Evolutionary conservation across 2,329 filamentous ascomycete species (phyloP).

Genomic region (Neurospora crassa): DNA sequence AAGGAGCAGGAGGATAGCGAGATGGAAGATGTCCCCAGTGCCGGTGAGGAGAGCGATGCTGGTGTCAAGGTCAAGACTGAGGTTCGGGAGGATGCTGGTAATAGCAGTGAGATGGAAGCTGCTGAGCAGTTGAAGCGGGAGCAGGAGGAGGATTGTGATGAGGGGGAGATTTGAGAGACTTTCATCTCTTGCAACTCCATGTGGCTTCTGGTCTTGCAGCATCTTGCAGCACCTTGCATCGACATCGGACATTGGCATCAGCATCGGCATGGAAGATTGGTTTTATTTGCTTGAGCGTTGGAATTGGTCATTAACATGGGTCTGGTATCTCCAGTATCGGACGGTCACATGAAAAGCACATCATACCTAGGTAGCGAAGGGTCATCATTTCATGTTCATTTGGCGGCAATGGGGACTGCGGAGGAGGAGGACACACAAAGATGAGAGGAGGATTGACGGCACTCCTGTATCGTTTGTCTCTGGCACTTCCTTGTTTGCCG

Average conservation of each 20-base stretch:
- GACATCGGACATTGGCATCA: neutral
- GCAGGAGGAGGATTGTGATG: neutral
- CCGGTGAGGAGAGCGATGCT: neutral
- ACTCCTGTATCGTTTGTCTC: neutral
- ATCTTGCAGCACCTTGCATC: neutral
- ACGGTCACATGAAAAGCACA: neutral
- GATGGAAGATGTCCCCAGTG: neutral
- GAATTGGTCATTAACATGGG: neutral
- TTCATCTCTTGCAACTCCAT: neutral
- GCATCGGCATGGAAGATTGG: neutral
- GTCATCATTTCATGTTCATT: neutral
- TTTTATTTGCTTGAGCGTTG: neutral
- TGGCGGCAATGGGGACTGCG: neutral
- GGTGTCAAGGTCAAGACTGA: neutral
- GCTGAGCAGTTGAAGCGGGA: neutral
- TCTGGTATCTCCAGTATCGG: neutral
- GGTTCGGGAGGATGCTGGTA: neutral
- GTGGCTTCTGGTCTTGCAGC: neutral
- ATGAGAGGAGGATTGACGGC: neutral
- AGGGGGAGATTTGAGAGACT: neutral
- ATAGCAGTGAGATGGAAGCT: neutral
- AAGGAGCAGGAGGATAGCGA: neutral
- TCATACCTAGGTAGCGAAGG: neutral
- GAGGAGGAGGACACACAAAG: neutral
- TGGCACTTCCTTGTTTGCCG: neutral